Evolutionary conservation across 768 basidiomycete species (phyloP).

Genomic region (Crassisporium funariophilum): DNA sequence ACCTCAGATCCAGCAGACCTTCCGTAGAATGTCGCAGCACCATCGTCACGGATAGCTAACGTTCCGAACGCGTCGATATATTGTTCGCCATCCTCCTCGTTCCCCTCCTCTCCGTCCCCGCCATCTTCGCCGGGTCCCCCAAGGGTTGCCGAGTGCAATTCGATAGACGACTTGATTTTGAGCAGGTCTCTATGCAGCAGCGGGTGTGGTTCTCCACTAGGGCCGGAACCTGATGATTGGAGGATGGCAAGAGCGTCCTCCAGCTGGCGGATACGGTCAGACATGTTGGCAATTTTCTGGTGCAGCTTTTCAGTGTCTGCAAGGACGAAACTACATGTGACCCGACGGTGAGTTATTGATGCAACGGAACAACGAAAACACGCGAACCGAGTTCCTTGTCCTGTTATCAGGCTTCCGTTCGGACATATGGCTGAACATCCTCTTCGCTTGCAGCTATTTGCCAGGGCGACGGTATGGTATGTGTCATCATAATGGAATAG

Average conservation of each 20-base stretch:
- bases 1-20: conserved; percentile 76
- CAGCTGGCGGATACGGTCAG: conserved; percentile 68
- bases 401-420: conserved; percentile 75
- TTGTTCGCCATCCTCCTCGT: conserved; percentile 45
- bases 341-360: conserved; percentile 3
- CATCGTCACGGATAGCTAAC: conserved; percentile 67
- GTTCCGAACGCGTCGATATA: conserved; percentile 73
- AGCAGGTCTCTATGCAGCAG: conserved; percentile 61
- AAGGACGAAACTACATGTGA: conserved; percentile 58
- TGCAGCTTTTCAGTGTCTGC: conserved; percentile 74
- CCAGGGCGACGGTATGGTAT: background rate
- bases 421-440: conserved; percentile 81
- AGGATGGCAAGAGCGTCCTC: conserved; percentile 66
- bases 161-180: conserved; percentile 68
- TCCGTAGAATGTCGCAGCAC: conserved; percentile 71
- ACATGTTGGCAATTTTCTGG: conserved; percentile 67
- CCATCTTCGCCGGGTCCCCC: conserved; percentile 27
- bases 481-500: background rate
- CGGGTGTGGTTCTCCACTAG: conserved; percentile 52
- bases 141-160: conserved; percentile 55
- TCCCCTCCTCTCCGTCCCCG: conserved; percentile 24
- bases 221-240: conserved; percentile 46
- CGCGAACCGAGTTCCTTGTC: conserved; percentile 74
- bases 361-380: conserved; percentile 3
- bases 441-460: conserved; percentile 60